A percentile compares a stretch with the other conserved stretches of the same genome.
phyloP scores from a whole-genome alignment of 2,329 filamentous ascomycete genomes.

The Colletotrichum sp. region DNA sequence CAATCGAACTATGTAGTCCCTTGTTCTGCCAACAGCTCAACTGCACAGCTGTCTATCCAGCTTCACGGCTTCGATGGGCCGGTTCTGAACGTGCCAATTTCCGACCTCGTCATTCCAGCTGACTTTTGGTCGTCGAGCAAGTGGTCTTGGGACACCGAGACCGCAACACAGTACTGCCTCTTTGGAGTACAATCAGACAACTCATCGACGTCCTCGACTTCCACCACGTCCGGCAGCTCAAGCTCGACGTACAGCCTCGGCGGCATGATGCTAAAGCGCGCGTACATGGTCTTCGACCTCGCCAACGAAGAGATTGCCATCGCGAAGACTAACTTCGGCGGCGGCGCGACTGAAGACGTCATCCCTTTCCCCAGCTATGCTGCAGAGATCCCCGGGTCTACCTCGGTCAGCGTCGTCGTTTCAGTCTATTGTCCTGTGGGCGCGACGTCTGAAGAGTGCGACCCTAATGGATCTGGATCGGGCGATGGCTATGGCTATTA shows the following conservation, averaged over 20 bases:
- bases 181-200: conserved; percentile 35
- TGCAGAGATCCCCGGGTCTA: conserved; percentile 30
- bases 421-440: background rate
- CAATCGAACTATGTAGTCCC: conserved; percentile 23
- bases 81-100: conserved; percentile 26
- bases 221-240: background rate
- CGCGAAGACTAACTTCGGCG: conserved; percentile 30
- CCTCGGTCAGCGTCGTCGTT: background rate
- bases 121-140: background rate
- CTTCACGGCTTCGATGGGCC: conserved; percentile 32
- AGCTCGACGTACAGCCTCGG: conserved; percentile 25
- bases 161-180: conserved; percentile 23
- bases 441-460: background rate
- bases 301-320: conserved; percentile 35
- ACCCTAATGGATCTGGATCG: background rate
- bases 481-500: background rate
- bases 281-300: conserved; percentile 37
- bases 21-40: conserved; percentile 26
- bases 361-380: conserved; percentile 30
- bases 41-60: conserved; percentile 28
- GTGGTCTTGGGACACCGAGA: background rate
- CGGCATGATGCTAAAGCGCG: conserved; percentile 30
- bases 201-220: background rate
- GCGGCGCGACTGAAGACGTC: conserved; percentile 23
- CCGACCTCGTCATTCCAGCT: conserved; percentile 32